Percentiles rank a stretch among this genome's conserved stretches.
Conservation (phyloP, 2,329 filamentous ascomycete species). For the Fusarium paranaense region DNA sequence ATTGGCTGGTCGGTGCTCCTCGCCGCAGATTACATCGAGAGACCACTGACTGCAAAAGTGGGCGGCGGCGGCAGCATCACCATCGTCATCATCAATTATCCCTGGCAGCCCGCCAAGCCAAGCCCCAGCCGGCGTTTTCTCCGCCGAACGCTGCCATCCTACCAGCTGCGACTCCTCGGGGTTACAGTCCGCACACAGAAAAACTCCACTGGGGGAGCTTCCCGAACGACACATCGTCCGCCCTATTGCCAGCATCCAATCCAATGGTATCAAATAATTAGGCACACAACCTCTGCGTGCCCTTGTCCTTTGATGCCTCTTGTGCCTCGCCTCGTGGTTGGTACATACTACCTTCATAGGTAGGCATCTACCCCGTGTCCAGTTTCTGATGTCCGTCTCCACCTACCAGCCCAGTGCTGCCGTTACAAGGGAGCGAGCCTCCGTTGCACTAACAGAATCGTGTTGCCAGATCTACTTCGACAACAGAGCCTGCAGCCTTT, state of each 20-base stretch:
- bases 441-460: constrained; percentile 4
- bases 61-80: constrained; percentile 26
- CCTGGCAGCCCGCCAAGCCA: constrained; percentile 30
- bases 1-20: constrained; percentile 38
- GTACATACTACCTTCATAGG: background rate
- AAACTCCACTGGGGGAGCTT: constrained; percentile 14
- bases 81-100: constrained; percentile 31
- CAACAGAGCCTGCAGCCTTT: background rate
- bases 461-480: background rate
- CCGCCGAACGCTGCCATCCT: constrained; percentile 11
- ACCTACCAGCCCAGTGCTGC: background rate
- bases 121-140: constrained; percentile 29
- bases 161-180: constrained; percentile 9
- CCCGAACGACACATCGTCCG: constrained; percentile 12
- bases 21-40: constrained; percentile 36
- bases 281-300: constrained; percentile 7
- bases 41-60: constrained; percentile 36
- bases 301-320: background rate
- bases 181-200: constrained; percentile 13
- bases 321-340: constrained; percentile 13
- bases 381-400: constrained; percentile 9
- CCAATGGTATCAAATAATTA: constrained; percentile 26
- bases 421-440: constrained; percentile 11
- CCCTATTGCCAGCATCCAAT: constrained; percentile 27
- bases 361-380: background rate